phyloP scores from a whole-genome alignment of 2,329 filamentous ascomycete genomes.

The Cercospora janseana region DNA sequence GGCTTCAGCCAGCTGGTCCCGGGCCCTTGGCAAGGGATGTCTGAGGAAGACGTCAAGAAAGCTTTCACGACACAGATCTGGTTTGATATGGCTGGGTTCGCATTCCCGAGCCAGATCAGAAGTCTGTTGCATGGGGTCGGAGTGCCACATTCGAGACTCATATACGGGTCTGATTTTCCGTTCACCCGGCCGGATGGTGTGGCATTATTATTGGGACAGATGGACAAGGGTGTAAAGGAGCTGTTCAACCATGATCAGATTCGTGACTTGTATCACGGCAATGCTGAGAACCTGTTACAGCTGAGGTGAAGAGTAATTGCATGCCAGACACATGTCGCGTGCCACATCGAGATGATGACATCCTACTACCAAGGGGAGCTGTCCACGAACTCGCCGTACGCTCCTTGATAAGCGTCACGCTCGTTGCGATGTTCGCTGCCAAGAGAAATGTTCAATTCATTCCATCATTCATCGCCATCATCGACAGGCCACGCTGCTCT shows the following conservation, averaged over 20 bases:
- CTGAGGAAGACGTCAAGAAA: slow-evolving; percentile 33
- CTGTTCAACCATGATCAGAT: slow-evolving; percentile 41
- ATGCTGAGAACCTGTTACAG: slow-evolving; percentile 36
- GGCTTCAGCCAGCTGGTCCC: slow-evolving; percentile 42
- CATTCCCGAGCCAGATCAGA: slow-evolving; percentile 50
- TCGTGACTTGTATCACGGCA: slow-evolving; percentile 41
- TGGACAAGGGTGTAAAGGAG: slow-evolving; percentile 44
- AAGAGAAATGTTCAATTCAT: no score
- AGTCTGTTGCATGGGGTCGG: slow-evolving; percentile 45
- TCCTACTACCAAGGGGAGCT: no score
- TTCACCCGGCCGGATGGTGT: slow-evolving; percentile 47
- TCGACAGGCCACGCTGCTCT: no score
- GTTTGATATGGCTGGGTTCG: slow-evolving; percentile 55
- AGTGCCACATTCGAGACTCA: slow-evolving; percentile 43
- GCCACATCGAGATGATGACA: no score
- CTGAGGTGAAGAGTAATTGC: not conserved
- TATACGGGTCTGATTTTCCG: slow-evolving; percentile 56
- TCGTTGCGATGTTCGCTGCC: no score
- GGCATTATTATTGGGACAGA: slow-evolving; percentile 39
- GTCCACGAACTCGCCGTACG: no score
- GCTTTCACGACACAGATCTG: slow-evolving; percentile 47
- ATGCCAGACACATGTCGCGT: no score
- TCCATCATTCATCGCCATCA: no score
- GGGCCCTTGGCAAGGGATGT: slow-evolving; percentile 33
- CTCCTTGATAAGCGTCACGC: no score